Base-by-base conservation (phyloP, 208 protist species). In the Trypanosoma melophagium region DNA sequence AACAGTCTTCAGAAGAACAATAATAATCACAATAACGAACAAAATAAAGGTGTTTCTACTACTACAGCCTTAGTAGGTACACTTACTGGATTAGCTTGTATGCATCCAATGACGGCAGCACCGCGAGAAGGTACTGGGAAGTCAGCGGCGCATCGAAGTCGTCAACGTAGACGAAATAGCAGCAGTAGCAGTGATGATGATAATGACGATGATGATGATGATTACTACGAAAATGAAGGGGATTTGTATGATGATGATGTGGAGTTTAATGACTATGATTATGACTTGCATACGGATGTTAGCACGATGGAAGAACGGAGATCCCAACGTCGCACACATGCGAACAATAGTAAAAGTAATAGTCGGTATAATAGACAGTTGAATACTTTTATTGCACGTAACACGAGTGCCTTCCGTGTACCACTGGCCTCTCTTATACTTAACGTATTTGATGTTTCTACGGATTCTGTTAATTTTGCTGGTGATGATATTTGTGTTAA, bases 391-490 rank as follows among this genome's bases (percentile, higher is more conserved):
- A 53, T 67, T 60, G 25, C 24, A 47, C 44, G 44, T n/a, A 59
- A 66, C 51, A 76, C 65, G 2, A 61, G 50, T n/a, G 22, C 55
- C 16, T 76, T 71, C 50, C 28, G 42, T 25, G 71, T 71, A 12
- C 52, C 72, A 38, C 63, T 79, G 3, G 52, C 60, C 7, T 83
- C 77, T 3, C 40, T 61, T 17, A 40, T 83, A 25, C 49, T 83
- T 12, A 83, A 57, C n/a, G 50, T 70, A 19, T 83, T 74, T 49
- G 10, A 14, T 13, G 68, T 83, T 17, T 57, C 52, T 31, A 8
- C 9, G 1, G 13, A 57, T 35, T 35, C 28, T 35, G 3, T 74
- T 49, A 5, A 14, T 13, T 60, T 83, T 17, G 52, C 52, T 31
- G 0, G 2, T 14, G 3, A 57, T n/a, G 10, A 47, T n/a, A 17